phyloP scores from a whole-genome alignment of 1,139 yeast genomes.

The Pichia sp. region DNA sequence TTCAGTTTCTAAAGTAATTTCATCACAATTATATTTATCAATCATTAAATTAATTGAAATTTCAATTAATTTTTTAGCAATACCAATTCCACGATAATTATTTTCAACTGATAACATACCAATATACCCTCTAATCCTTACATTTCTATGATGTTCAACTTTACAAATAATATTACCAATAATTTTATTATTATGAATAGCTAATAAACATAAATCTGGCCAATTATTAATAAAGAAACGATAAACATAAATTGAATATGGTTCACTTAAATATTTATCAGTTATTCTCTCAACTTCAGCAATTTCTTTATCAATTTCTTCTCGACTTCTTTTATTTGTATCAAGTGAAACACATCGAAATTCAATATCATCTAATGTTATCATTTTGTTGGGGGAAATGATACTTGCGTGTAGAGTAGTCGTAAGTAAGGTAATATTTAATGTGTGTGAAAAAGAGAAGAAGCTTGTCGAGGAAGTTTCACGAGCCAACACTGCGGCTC shows the following conservation, averaged over 20 bases:
- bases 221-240: conserved; percentile 61
- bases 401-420: too few relatives aligned
- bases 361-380: conserved; percentile 9
- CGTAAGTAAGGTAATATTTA: too few relatives aligned
- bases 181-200: conserved; percentile 35
- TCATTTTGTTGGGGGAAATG: too few relatives aligned
- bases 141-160: conserved; percentile 68
- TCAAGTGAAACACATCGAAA: conserved; percentile 21
- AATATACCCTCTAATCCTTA: conserved; percentile 75
- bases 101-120: conserved; percentile 91
- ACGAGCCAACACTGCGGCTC: too few relatives aligned
- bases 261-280: conserved; percentile 60
- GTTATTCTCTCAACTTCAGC: conserved; percentile 34
- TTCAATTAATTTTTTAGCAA: conserved; percentile 66
- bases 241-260: conserved; percentile 66
- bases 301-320: conserved; percentile 21
- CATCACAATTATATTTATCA: conserved; percentile 59
- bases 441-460: too few relatives aligned
- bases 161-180: conserved; percentile 85
- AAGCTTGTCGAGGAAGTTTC: too few relatives aligned
- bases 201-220: conserved; percentile 56
- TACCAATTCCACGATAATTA: conserved; percentile 65
- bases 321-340: conserved; percentile 8
- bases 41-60: conserved; percentile 62
- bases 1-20: conserved; percentile 86